Conservation (phyloP, 208 protist genomes). For the Borovskyia barvae region DNA sequence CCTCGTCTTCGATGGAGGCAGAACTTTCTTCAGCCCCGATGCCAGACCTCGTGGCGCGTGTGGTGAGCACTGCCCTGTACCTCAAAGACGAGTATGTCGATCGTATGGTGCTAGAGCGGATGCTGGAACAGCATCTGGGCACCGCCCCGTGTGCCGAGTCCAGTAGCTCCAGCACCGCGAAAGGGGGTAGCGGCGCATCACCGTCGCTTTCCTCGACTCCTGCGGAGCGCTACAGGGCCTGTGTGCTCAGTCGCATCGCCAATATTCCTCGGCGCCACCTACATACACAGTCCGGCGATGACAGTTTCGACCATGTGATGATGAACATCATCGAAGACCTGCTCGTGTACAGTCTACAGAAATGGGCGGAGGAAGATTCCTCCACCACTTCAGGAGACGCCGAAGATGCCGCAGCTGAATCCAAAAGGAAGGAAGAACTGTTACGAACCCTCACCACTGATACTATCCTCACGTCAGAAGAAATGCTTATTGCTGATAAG, state of each 20-base stretch:
- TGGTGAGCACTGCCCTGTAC: slow-evolving; percentile 58
- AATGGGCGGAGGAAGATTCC: slow-evolving; percentile 16
- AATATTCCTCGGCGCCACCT: slow-evolving; percentile 33
- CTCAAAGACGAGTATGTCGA: slow-evolving; percentile 90
- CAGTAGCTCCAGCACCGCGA: background rate
- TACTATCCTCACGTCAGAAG: slow-evolving; percentile 34
- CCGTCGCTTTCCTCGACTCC: background rate
- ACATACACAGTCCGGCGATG: slow-evolving; percentile 65
- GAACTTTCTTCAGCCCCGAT: slow-evolving; percentile 11
- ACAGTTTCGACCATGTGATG: slow-evolving; percentile 64
- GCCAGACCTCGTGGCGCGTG: slow-evolving; percentile 65
- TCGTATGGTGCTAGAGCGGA: slow-evolving; percentile 69
- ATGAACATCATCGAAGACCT: slow-evolving; percentile 75
- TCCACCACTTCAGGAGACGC: background rate
- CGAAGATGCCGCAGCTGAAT: slow-evolving; percentile 11
- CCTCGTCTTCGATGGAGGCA: background rate
- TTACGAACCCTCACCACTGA: slow-evolving; percentile 14
- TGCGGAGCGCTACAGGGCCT: slow-evolving; percentile 21
- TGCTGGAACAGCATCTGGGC: slow-evolving; percentile 21
- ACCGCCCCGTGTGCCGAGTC: background rate
- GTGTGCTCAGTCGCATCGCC: slow-evolving; percentile 25
- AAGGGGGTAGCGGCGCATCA: background rate
- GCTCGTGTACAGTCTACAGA: slow-evolving; percentile 33
- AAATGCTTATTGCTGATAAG: slow-evolving; percentile 67
- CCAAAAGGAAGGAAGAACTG: slow-evolving; percentile 4